phyloP scores from a whole-genome alignment of 192 early-diverging fungal genomes.

The Coemansia sp. region DNA sequence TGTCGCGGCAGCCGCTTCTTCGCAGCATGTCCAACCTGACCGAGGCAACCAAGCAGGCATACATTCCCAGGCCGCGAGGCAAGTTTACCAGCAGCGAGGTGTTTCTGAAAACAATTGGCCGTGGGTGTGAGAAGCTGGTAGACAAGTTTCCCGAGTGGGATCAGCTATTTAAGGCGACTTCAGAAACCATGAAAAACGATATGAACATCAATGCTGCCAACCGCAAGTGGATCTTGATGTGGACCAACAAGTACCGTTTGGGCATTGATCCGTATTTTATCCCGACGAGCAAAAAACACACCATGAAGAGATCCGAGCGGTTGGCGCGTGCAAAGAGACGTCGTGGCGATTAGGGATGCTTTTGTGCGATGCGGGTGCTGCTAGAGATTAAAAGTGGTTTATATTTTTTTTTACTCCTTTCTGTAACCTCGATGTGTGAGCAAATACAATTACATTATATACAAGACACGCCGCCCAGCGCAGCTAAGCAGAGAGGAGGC shows the following conservation, averaged over 20 bases:
- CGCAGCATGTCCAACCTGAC: slow-evolving; percentile 29
- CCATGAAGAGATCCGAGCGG: slow-evolving; percentile 42
- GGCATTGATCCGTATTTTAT: slow-evolving; percentile 57
- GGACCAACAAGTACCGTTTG: slow-evolving; percentile 54
- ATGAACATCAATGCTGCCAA: slow-evolving; percentile 58
- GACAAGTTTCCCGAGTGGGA: slow-evolving; percentile 57
- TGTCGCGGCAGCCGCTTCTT: slow-evolving; percentile 4
- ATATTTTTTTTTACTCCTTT: no score
- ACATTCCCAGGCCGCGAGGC: slow-evolving; percentile 29
- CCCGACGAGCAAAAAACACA: slow-evolving; percentile 47
- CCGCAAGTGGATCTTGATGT: slow-evolving; percentile 60
- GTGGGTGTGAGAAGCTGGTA: slow-evolving; percentile 51
- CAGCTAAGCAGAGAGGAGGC: no score
- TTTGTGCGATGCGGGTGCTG: no score
- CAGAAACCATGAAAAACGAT: slow-evolving; percentile 54
- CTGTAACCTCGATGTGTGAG: no score
- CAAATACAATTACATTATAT: no score
- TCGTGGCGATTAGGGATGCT: no score
- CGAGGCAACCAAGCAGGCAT: slow-evolving; percentile 3
- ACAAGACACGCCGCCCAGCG: no score
- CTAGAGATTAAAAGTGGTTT: no score
- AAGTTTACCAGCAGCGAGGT: slow-evolving; percentile 23
- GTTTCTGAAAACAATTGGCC: slow-evolving; percentile 50
- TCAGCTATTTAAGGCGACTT: slow-evolving; percentile 55
- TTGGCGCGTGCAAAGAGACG: slow-evolving; percentile 45